These are phyloP conservation scores for Kodamaea anthophila DNA, from an alignment of 1,139 yeast species.

Conservation along the genomic window DNA sequence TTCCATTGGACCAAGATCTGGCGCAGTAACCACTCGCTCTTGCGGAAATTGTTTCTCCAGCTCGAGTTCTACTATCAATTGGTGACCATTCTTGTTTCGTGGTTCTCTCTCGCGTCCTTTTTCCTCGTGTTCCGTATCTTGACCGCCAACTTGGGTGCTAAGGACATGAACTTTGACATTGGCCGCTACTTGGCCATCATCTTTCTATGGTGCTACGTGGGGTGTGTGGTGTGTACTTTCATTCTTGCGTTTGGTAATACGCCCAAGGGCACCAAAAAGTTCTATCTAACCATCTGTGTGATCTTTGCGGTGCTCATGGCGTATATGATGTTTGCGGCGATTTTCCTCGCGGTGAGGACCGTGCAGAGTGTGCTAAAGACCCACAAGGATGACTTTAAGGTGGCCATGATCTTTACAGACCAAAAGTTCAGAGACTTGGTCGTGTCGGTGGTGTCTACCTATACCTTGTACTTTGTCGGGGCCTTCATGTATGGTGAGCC, in stretches of 20 bases:
- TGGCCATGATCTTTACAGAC: slow-evolving; percentile 50
- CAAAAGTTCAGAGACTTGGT: slow-evolving; percentile 75
- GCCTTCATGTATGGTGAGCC: slow-evolving; percentile 74
- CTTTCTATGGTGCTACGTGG: slow-evolving; percentile 21
- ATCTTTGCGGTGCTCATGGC: slow-evolving; percentile 23
- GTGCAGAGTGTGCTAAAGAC: slow-evolving; percentile 34
- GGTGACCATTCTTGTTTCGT: slow-evolving; percentile 59
- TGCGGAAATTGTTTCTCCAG: slow-evolving; percentile 58
- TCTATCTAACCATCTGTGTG: slow-evolving; percentile 17
- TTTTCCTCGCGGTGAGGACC: slow-evolving; percentile 75
- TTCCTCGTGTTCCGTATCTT: slow-evolving; percentile 66
- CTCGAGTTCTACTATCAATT: slow-evolving; percentile 67
- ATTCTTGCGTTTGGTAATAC: slow-evolving; percentile 25
- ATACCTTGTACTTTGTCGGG: slow-evolving; percentile 70
- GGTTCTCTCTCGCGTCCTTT: slow-evolving; percentile 77
- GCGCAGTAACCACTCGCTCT: slow-evolving; percentile 59
- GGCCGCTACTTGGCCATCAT: slow-evolving; percentile 20
- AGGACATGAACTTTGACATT: slow-evolving; percentile 29
- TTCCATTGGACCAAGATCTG: slow-evolving; percentile 68
- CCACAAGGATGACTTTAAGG: slow-evolving; percentile 39
- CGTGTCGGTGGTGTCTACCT: slow-evolving; percentile 82
- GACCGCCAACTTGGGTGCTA: slow-evolving; percentile 49
- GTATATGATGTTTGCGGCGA: slow-evolving; percentile 54
- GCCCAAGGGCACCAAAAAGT: slow-evolving; percentile 21
- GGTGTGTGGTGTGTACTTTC: slow-evolving; percentile 20